These are phyloP conservation scores for Clitoria ternatea DNA, from an alignment of 306 rosid species.

Conservation along the genomic window DNA sequence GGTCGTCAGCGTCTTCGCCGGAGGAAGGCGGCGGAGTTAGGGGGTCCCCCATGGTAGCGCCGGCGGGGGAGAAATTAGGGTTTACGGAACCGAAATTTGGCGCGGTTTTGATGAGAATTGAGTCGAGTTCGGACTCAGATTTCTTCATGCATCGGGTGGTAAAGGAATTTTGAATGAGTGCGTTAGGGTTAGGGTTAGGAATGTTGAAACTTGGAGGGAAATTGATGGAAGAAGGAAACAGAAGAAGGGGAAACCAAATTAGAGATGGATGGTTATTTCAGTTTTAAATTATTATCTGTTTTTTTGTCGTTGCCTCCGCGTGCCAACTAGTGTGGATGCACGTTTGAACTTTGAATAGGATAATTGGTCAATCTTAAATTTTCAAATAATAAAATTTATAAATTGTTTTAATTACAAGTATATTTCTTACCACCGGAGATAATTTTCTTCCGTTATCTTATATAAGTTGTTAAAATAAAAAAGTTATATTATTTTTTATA, in stretches of 20 bases:
- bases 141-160: conserved; percentile 22
- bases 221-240: neutral
- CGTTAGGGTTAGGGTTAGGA: conserved; percentile 30
- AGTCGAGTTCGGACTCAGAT: neutral
- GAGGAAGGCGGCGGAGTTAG: conserved; percentile 57
- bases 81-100: conserved; percentile 14
- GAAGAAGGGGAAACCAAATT: neutral
- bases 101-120: conserved; percentile 5
- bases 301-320: neutral
- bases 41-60: conserved; percentile 26
- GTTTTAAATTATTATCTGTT: neutral
- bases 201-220: neutral
- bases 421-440: too few relatives aligned
- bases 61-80: conserved; percentile 31
- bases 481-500: too few relatives aligned
- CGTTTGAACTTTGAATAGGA: too few relatives aligned
- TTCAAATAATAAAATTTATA: too few relatives aligned
- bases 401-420: too few relatives aligned
- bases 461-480: too few relatives aligned
- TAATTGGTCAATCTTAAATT: too few relatives aligned
- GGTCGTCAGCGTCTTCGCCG: conserved; percentile 32
- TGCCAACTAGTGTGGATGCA: too few relatives aligned
- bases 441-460: too few relatives aligned
- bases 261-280: conserved; percentile 2
- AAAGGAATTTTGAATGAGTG: neutral